Conservation (phyloP, 108 stramenopile species). For the Nitzschia palea region DNA sequence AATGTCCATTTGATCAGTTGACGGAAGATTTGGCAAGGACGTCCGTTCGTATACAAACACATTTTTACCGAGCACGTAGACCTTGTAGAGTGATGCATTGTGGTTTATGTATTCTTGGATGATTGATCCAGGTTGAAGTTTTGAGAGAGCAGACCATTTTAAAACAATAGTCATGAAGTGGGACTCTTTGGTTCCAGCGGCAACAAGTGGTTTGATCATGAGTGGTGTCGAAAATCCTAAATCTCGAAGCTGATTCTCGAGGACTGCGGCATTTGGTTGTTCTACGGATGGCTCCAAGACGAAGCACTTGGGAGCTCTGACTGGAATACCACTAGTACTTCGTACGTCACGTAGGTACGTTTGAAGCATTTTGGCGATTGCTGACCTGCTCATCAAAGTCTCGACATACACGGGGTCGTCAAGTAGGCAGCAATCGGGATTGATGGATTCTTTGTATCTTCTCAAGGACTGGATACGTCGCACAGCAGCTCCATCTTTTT, state of each 20-base stretch:
- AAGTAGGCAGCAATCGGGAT: slow-evolving; percentile 71
- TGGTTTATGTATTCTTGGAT: slow-evolving; percentile 89
- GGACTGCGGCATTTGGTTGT: background rate
- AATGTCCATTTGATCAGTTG: slow-evolving; percentile 1
- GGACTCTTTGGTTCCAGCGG: slow-evolving; percentile 79
- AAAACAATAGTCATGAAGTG: slow-evolving; percentile 81
- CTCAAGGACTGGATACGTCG: slow-evolving; percentile 62
- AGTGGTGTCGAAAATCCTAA: slow-evolving; percentile 40
- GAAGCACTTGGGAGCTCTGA: slow-evolving; percentile 63
- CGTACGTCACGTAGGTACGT: slow-evolving; percentile 52
- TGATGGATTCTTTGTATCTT: slow-evolving; percentile 52
- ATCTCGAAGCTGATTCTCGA: background rate
- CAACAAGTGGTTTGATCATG: slow-evolving; percentile 83
- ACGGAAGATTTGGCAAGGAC: slow-evolving; percentile 80
- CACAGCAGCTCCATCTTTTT: slow-evolving; percentile 4
- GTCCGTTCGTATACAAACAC: slow-evolving; percentile 76
- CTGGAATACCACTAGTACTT: slow-evolving; percentile 57
- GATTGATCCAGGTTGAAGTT: slow-evolving; percentile 28
- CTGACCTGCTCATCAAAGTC: slow-evolving; percentile 74
- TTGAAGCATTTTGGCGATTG: slow-evolving; percentile 65
- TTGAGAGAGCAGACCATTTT: slow-evolving; percentile 47
- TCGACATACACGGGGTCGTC: slow-evolving; percentile 73
- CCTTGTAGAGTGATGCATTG: slow-evolving; percentile 77
- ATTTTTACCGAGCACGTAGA: slow-evolving; percentile 81
- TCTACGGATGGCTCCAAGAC: slow-evolving; percentile 34